Conservation (phyloP, 1,284 basidiomycete genomes). For the Ceratobasidium sp. region DNA sequence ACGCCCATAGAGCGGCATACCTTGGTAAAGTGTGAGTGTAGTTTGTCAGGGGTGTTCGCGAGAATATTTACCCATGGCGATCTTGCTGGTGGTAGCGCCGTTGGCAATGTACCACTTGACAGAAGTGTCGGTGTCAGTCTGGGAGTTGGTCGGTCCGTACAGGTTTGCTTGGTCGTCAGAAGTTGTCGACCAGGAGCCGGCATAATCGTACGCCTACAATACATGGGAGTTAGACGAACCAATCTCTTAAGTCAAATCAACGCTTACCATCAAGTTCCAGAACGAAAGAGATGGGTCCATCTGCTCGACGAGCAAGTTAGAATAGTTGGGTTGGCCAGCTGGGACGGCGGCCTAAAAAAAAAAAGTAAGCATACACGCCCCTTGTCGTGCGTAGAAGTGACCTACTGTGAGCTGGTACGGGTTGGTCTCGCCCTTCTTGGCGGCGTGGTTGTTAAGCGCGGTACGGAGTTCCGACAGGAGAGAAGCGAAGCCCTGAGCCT, state of each 20-base stretch:
- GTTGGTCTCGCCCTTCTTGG: constrained; percentile 66
- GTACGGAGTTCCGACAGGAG: constrained; percentile 67
- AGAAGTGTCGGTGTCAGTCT: constrained; percentile 76
- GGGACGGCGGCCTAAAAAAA: constrained; percentile 60
- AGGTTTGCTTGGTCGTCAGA: constrained; percentile 86
- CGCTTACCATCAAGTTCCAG: constrained; percentile 92
- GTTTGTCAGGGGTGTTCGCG: constrained; percentile 13
- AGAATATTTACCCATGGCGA: constrained; percentile 72
- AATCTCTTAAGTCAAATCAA: neutral
- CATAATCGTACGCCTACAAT: constrained; percentile 77
- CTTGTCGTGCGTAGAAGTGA: neutral
- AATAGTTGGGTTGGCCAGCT: constrained; percentile 76
- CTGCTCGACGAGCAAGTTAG: constrained; percentile 70
- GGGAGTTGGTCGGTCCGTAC: constrained; percentile 70
- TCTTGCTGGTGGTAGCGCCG: constrained; percentile 78
- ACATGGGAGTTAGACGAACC: constrained; percentile 36
- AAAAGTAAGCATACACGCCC: constrained; percentile 6
- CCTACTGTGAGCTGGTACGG: constrained; percentile 68
- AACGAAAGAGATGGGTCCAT: constrained; percentile 73
- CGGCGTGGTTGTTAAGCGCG: constrained; percentile 64
- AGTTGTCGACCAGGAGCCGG: constrained; percentile 73
- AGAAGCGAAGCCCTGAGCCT: constrained; percentile 69
- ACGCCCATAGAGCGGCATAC: constrained; percentile 86
- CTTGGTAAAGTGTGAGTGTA: constrained; percentile 54
- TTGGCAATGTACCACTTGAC: constrained; percentile 71